Evolutionary conservation across 2,329 filamentous ascomycete genomes (phyloP).

Genomic region (Falciphora oryzae): DNA sequence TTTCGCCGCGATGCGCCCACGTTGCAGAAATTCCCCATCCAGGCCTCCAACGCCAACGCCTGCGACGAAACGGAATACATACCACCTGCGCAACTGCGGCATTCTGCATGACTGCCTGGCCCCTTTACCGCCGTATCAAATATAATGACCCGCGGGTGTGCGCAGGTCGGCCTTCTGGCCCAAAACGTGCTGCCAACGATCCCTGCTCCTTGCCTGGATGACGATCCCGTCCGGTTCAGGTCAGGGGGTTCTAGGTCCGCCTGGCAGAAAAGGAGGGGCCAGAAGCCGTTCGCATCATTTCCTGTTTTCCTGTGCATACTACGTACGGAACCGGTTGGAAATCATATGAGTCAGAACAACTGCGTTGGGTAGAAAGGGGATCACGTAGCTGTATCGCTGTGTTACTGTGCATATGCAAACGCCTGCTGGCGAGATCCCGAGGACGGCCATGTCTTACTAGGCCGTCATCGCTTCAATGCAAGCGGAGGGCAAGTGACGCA

Average conservation of each 20-base stretch:
- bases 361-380: background rate
- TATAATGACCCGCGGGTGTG: too few species aligned
- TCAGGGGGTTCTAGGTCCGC: too few species aligned
- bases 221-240: too few species aligned
- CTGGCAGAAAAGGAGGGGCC: background rate
- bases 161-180: too few species aligned
- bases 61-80: background rate
- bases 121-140: background rate
- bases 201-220: too few species aligned
- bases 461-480: too few species aligned
- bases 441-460: background rate
- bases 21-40: background rate
- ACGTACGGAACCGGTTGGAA: background rate
- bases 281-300: background rate
- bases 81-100: too few species aligned
- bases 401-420: background rate
- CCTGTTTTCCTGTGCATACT: too few species aligned
- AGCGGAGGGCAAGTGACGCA: too few species aligned
- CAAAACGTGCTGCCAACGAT: too few species aligned
- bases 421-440: background rate
- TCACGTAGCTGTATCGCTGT: background rate
- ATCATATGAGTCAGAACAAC: background rate
- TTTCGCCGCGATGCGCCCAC: background rate
- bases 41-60: too few species aligned
- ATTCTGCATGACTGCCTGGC: background rate